Percentiles rank a stretch among this genome's conserved stretches.
Evolutionary conservation across 2,329 filamentous ascomycete species (phyloP).

Genomic region (Myriosclerotinia scirpicola): DNA sequence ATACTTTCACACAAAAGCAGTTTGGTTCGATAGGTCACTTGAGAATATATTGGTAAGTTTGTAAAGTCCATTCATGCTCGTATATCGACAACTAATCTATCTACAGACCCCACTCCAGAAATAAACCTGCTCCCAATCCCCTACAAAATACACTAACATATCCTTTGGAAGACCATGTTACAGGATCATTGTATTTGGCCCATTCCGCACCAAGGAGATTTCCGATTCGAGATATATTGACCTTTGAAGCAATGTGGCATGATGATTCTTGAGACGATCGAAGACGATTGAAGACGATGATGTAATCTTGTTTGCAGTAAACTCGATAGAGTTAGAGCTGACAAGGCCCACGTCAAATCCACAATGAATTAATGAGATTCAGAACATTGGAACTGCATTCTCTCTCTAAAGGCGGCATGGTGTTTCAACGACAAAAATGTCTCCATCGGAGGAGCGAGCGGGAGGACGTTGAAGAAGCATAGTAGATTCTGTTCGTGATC

Average conservation of each 20-base stretch:
- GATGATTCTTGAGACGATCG: conserved; percentile 80
- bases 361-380: background rate
- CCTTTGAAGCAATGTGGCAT: conserved; percentile 83
- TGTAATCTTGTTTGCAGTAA: too few species aligned
- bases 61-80: background rate
- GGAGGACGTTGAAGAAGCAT: too few species aligned
- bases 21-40: background rate
- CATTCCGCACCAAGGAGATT: conserved; percentile 82
- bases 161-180: conserved; percentile 74
- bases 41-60: background rate
- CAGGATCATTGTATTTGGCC: conserved; percentile 76
- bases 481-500: too few species aligned
- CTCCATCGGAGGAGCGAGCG: too few species aligned
- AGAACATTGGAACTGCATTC: background rate
- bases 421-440: too few species aligned
- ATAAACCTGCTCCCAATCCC: background rate
- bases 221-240: conserved; percentile 73
- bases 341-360: background rate
- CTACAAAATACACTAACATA: conserved; percentile 45
- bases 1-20: background rate
- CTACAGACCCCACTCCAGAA: too few species aligned
- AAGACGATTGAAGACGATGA: conserved; percentile 51
- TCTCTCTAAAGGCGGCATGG: background rate
- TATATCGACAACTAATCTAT: background rate
- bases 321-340: background rate